phyloP scores from a whole-genome alignment of 495 filamentous ascomycete genomes.

The Penicillium manginii region DNA sequence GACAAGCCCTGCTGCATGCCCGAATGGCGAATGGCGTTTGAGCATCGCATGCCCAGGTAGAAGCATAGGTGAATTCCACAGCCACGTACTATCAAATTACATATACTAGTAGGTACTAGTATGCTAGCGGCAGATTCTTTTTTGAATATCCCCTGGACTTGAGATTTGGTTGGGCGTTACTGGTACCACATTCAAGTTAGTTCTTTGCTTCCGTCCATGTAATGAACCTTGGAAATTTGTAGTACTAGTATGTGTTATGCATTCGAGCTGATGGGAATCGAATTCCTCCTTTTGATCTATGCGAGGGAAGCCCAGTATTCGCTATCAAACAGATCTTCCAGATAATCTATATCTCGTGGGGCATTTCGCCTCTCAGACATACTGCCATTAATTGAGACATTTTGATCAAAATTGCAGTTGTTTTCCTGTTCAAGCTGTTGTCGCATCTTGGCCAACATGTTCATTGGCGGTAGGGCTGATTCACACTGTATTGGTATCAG shows the following conservation, averaged over 20 bases:
- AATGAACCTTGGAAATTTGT: too few species aligned
- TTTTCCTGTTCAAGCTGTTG: not conserved
- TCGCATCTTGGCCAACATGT: not conserved
- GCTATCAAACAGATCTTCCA: not conserved
- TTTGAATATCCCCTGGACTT: too few species aligned
- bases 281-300: not conserved
- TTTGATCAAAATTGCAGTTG: not conserved
- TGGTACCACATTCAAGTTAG: too few species aligned
- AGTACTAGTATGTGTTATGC: not conserved
- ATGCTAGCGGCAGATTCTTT: too few species aligned
- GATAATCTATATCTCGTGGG: not conserved
- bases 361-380: not conserved
- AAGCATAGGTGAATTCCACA: too few species aligned
- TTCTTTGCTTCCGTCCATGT: too few species aligned
- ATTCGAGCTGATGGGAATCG: not conserved
- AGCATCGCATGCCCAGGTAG: too few species aligned
- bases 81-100: too few species aligned
- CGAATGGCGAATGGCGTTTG: too few species aligned
- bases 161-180: too few species aligned
- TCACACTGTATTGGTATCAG: not conserved
- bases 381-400: not conserved
- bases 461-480: not conserved
- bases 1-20: too few species aligned
- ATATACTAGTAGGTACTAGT: too few species aligned
- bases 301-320: not conserved